Evolutionary conservation across 108 stramenopile species (phyloP), one percentile per base, ranked within the genome.

Genomic region (Cyclotella baltica): DNA sequence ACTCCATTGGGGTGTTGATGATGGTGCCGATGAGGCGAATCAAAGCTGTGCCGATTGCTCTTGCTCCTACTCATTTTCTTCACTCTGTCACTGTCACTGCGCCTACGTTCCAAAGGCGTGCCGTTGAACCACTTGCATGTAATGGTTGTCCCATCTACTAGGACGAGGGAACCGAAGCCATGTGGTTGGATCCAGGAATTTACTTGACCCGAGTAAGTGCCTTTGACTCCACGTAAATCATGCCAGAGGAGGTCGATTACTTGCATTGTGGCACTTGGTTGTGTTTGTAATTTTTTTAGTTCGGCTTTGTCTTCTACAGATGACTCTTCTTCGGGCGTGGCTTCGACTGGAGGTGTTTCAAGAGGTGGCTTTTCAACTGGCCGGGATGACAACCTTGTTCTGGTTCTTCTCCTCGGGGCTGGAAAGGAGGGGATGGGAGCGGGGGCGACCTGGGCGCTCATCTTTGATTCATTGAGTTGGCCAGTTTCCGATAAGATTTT

Each of bases 131-230:
- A 70, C n/a, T 53, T 55, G 35, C 53, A 35, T 20, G 50, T 40
- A 2, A 70, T 23, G 2, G 48, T 53, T 4, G 31, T 53, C 37
- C 69, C 69, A 70, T 56, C 52, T 18, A 34, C 55, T 0, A 53
- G 31, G 4, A 55, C 55, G 36, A 70, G 23, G 1, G 55, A 35
- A 15, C 69, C 69, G 9, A 35, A 34, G 4, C 69, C 69, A 35
- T 70, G 69, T 8, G 69, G 69, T 37, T 70, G 69, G 18, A 70
- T 70, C 9, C 29, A n/a, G 52, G 52, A 11, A 57, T 70, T 70
- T 3, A 70, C 69, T 40, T 70, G 47, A 31, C 69, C 69, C 0
- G 69, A 53, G 25, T 70, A 70, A 6, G 15, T 20, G 5, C 69
- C 69, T 2, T 22, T 9, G 6, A 70, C 23, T 5, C 69, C 69